A percentile compares a stretch with the other conserved stretches of the same genome.
Evolutionary conservation across 2,329 filamentous ascomycete species (phyloP).

Genomic region (Ceratocystis huliohia): DNA sequence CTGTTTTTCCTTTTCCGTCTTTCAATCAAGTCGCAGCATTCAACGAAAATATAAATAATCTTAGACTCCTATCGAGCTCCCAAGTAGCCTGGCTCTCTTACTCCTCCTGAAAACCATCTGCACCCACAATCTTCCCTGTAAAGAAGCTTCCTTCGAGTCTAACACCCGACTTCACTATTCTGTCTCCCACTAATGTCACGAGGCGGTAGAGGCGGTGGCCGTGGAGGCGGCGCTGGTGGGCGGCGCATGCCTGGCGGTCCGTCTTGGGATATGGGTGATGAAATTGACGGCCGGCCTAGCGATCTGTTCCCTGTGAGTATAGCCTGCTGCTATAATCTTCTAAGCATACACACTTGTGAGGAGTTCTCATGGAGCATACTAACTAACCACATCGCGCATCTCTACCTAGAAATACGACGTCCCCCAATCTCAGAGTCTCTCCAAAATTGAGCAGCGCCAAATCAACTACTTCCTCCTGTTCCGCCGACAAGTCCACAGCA

Average conservation of each 20-base stretch:
- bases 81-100: too few relatives aligned
- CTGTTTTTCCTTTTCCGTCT: neutral
- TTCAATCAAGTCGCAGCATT: neutral
- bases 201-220: slow-evolving; percentile 33
- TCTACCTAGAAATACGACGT: slow-evolving; percentile 37
- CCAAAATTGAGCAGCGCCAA: slow-evolving; percentile 34
- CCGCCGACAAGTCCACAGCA: slow-evolving; percentile 43
- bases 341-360: neutral
- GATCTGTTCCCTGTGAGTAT: slow-evolving; percentile 44
- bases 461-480: slow-evolving; percentile 43
- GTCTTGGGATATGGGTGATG: slow-evolving; percentile 42
- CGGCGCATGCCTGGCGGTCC: slow-evolving; percentile 36
- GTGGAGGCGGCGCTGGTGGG: slow-evolving; percentile 38
- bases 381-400: neutral
- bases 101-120: neutral
- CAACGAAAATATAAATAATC: too few relatives aligned
- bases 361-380: too few relatives aligned
- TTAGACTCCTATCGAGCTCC: too few relatives aligned
- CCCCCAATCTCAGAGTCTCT: slow-evolving; percentile 35
- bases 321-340: neutral
- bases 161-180: neutral
- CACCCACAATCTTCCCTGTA: neutral
- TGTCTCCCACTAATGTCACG: slow-evolving; percentile 12
- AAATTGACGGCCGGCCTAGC: slow-evolving; percentile 44
- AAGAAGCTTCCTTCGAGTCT: neutral